These are phyloP conservation scores for Penicillium simplicissimum DNA, from an alignment of 495 filamentous ascomycete species.

Conservation along the genomic window DNA sequence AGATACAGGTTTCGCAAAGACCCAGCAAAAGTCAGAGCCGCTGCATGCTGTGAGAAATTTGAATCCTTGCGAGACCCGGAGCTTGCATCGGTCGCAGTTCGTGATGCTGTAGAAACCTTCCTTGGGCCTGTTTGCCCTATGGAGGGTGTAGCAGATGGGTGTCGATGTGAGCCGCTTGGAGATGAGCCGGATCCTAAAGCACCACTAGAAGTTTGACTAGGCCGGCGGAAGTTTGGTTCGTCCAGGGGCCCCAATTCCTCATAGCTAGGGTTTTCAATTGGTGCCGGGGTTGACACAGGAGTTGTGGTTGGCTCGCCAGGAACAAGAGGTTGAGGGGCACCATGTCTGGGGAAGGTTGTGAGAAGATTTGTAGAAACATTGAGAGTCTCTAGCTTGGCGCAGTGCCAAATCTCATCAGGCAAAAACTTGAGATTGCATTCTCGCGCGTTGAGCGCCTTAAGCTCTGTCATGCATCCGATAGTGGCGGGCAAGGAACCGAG, in stretches of 20 bases:
- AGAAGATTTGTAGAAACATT: slow-evolving; percentile 96
- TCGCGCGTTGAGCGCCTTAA: slow-evolving; percentile 81
- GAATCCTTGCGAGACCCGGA: slow-evolving; percentile 82
- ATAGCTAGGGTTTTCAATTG: slow-evolving; percentile 62
- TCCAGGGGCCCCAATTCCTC: slow-evolving; percentile 76
- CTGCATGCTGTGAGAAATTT: slow-evolving; percentile 62
- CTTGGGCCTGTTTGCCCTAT: slow-evolving; percentile 67
- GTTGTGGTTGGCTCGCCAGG: slow-evolving; percentile 54
- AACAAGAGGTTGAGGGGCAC: slow-evolving; percentile 59
- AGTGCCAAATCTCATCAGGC: slow-evolving; percentile 91
- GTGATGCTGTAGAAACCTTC: slow-evolving; percentile 81
- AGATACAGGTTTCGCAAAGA: slow-evolving; percentile 82
- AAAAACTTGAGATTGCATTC: slow-evolving; percentile 89
- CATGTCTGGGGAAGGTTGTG: slow-evolving; percentile 83
- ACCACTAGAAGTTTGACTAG: slow-evolving; percentile 80
- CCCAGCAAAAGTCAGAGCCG: slow-evolving; percentile 80
- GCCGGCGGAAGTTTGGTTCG: slow-evolving; percentile 64
- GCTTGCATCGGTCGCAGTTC: slow-evolving; percentile 60
- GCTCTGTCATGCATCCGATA: slow-evolving; percentile 80
- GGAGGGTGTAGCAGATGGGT: slow-evolving; percentile 78
- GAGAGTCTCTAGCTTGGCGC: slow-evolving; percentile 80
- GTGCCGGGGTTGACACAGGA: slow-evolving; percentile 50
- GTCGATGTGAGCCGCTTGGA: slow-evolving; percentile 64
- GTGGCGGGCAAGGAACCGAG: slow-evolving; percentile 79
- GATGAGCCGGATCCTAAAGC: slow-evolving; percentile 73